Evolutionary conservation across 148 eudicot genomes (phyloP).

Genomic region (Gaultheria prostrata): DNA sequence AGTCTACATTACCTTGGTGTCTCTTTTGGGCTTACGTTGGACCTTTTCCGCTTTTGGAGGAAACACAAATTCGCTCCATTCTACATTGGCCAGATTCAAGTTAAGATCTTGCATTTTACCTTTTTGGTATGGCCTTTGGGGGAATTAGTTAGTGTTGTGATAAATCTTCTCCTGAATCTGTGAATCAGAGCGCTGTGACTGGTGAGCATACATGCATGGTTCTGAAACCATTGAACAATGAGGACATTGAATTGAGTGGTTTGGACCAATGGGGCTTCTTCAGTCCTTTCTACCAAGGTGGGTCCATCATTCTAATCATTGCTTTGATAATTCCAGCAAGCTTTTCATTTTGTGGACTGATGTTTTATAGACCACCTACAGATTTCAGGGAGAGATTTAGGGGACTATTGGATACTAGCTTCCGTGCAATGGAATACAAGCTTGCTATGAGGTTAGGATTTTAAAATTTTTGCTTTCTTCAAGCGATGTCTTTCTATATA

Average conservation of each 20-base stretch:
- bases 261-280: slow-evolving; percentile 67
- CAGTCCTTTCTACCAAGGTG: slow-evolving; percentile 71
- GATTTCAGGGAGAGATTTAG: slow-evolving; percentile 68
- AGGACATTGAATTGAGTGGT: slow-evolving; percentile 60
- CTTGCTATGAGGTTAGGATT: slow-evolving; percentile 87
- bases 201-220: slow-evolving; percentile 96
- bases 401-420: slow-evolving; percentile 35
- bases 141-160: neutral
- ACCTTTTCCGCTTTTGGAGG: slow-evolving; percentile 93
- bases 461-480: slow-evolving; percentile 6
- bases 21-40: slow-evolving; percentile 92
- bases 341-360: neutral
- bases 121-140: neutral
- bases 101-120: slow-evolving; percentile 33
- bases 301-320: slow-evolving; percentile 11
- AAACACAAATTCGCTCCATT: slow-evolving; percentile 91
- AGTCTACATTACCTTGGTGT: slow-evolving; percentile 90
- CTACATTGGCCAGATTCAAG: slow-evolving; percentile 74
- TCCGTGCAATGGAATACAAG: slow-evolving; percentile 73
- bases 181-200: slow-evolving; percentile 63
- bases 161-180: slow-evolving; percentile 13
- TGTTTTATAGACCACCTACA: slow-evolving; percentile 25
- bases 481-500: neutral
- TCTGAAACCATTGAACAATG: slow-evolving; percentile 61
- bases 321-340: neutral